Evolutionary conservation across 371 early-diverging fungal genomes (phyloP), one percentile per base, ranked within the genome.

Genomic region (Syncephalastrum contaminatum): DNA sequence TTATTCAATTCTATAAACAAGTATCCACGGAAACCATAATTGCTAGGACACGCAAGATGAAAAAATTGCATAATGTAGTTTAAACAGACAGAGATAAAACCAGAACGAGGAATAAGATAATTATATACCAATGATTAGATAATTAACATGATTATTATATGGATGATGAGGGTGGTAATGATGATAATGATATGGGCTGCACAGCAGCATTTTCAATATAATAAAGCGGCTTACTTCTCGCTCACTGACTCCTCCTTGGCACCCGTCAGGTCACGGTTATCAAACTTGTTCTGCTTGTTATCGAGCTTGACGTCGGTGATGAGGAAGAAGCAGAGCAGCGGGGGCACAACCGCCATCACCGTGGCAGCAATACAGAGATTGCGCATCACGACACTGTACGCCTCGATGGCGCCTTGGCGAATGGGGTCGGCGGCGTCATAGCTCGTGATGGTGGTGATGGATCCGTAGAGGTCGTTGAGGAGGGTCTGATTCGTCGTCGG

Each of bases 401-500:
- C 76, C 4, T 56, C 53, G 41, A 75, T 56, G 21, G 68, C 54
- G 49, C 52, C 66, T 48, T 67, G 44, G 4, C 58, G 51, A 18
- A 30, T 18, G 48, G 59, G 27, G 64, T 69, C 62, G 53, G 41
- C 61, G 3, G 51, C 42, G 39, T 55, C 47, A 47, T 61, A 51
- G 19, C 0, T 13, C 1, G 59, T 43, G 40, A 74, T 62, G 51
- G 53, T 44, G 12, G 58, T 58, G n/a, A 51, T 45, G 36, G 50
- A 47, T 3, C 30, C 24, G 65, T 66, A 70, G 52, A 70, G 47
- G 15, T 55, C 55, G 21, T 54, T 51, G 39, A 52, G 45, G 20
- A 20, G 15, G 50, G 66, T 64, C 19, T 65, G 67, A 21, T 79
- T 73, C 15, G 67, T 54, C 15, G 70, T 64, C n/a, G 80, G 74